Evolutionary conservation across 768 basidiomycete species (phyloP).

Genomic region (Pisolithus microcarpus): DNA sequence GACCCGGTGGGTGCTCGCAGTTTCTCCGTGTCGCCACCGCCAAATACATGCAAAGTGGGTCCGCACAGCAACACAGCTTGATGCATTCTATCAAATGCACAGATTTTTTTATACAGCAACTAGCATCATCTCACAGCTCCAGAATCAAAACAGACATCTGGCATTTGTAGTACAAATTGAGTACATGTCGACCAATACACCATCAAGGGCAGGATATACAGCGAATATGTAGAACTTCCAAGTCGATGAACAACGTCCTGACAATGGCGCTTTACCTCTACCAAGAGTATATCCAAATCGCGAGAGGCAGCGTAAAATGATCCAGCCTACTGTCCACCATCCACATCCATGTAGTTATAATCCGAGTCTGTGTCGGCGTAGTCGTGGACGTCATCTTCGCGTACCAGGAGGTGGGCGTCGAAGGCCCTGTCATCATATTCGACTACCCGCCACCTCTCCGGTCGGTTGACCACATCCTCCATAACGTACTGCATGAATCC

Average conservation of each 20-base stretch:
- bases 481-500: constrained; percentile 34
- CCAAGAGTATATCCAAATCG: not conserved
- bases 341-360: constrained; percentile 24
- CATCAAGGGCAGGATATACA: not conserved
- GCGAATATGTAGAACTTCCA: not conserved
- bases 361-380: constrained; percentile 36
- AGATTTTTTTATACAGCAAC: not conserved
- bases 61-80: not conserved
- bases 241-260: not conserved
- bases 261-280: not conserved
- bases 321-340: not conserved
- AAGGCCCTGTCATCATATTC: constrained; percentile 33
- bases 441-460: constrained; percentile 38
- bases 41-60: not conserved
- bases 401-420: constrained; percentile 37
- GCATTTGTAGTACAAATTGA: too few species aligned
- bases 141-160: too few species aligned
- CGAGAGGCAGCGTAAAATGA: not conserved
- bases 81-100: too few species aligned
- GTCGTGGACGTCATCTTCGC: constrained; percentile 27
- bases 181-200: not conserved
- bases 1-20: not conserved
- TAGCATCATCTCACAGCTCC: too few species aligned
- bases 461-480: constrained; percentile 34
- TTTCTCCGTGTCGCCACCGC: not conserved